A percentile compares a stretch with the other conserved stretches of the same genome.
Conservation (phyloP, 2,329 filamentous ascomycete species). For the Dactylellina leptospora region DNA sequence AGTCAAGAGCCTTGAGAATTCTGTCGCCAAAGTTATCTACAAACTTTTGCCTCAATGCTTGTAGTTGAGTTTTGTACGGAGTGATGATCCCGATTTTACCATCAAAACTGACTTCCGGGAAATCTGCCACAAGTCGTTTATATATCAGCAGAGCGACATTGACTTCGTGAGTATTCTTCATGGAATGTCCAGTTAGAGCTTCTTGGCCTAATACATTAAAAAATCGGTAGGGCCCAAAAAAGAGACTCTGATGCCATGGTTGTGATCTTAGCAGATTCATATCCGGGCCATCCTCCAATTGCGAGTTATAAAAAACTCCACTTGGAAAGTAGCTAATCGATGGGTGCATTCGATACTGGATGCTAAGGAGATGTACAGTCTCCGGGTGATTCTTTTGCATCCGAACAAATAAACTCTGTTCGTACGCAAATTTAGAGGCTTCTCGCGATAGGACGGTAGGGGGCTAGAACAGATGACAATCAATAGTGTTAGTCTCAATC, state of each 20-base stretch:
- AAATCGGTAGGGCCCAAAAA: conserved; percentile 93
- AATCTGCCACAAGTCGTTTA: conserved; percentile 78
- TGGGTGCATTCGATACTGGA: conserved; percentile 98
- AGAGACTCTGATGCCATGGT: conserved; percentile 82
- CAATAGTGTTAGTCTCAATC: not conserved
- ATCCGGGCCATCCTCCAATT: conserved; percentile 81
- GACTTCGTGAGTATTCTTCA: conserved; percentile 88
- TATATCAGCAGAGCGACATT: conserved; percentile 87
- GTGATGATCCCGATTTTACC: conserved; percentile 97
- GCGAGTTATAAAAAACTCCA: conserved; percentile 87
- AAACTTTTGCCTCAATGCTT: conserved; percentile 80
- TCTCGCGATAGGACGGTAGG: conserved; percentile 95
- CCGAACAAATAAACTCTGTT: conserved; percentile 96
- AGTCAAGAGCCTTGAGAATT: conserved; percentile 84
- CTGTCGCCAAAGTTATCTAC: conserved; percentile 73
- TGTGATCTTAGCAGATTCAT: conserved; percentile 80
- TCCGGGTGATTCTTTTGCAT: conserved; percentile 93
- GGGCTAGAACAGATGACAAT: conserved; percentile 62
- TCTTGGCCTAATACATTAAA: conserved; percentile 94
- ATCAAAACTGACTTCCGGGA: conserved; percentile 72
- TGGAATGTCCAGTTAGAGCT: conserved; percentile 80
- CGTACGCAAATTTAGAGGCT: conserved; percentile 90
- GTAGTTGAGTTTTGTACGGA: conserved; percentile 93
- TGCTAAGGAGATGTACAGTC: conserved; percentile 92
- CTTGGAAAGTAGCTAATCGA: conserved; percentile 94